Conservation (phyloP, 129 eudicot genomes). For the Flaveria ramosissima region DNA sequence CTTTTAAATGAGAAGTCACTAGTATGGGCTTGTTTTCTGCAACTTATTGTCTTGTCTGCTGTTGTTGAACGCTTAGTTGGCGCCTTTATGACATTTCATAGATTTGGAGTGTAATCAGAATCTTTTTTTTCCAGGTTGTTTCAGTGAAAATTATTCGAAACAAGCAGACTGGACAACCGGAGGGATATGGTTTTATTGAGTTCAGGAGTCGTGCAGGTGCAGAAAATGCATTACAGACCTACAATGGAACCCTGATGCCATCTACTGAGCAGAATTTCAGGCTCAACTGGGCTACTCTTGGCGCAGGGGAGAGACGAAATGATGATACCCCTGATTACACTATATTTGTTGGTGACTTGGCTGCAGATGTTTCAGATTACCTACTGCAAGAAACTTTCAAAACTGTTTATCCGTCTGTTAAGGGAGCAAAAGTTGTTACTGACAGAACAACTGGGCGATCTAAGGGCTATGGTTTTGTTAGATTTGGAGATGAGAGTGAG, state of each 20-base stretch:
- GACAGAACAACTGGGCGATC: slow-evolving; percentile 86
- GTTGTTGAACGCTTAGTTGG: no score
- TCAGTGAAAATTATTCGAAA: slow-evolving; percentile 78
- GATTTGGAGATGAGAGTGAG: slow-evolving; percentile 90
- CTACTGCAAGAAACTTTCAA: slow-evolving; percentile 80
- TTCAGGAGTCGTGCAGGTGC: slow-evolving; percentile 84
- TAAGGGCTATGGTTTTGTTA: slow-evolving; percentile 97
- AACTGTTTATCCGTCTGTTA: slow-evolving; percentile 62
- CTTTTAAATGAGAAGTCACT: no score
- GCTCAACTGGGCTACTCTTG: slow-evolving; percentile 88
- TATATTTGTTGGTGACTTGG: slow-evolving; percentile 91
- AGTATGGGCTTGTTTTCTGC: no score
- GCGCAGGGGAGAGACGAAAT: slow-evolving; percentile 81
- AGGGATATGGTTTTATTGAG: slow-evolving; percentile 95
- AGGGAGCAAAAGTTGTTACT: slow-evolving; percentile 93
- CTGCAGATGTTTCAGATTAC: slow-evolving; percentile 90
- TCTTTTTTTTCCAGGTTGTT: slow-evolving; percentile 47
- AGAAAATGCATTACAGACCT: slow-evolving; percentile 63
- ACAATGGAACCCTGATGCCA: slow-evolving; percentile 84
- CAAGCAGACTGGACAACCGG: slow-evolving; percentile 83
- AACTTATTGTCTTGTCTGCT: no score
- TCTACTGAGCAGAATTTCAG: slow-evolving; percentile 65
- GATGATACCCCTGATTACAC: slow-evolving; percentile 85
- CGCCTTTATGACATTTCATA: no score
- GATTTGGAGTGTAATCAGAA: no score